Evolutionary conservation across 2,329 filamentous ascomycete genomes (phyloP), one percentile per base, ranked within the genome.

Genomic region (Claviceps sp.): DNA sequence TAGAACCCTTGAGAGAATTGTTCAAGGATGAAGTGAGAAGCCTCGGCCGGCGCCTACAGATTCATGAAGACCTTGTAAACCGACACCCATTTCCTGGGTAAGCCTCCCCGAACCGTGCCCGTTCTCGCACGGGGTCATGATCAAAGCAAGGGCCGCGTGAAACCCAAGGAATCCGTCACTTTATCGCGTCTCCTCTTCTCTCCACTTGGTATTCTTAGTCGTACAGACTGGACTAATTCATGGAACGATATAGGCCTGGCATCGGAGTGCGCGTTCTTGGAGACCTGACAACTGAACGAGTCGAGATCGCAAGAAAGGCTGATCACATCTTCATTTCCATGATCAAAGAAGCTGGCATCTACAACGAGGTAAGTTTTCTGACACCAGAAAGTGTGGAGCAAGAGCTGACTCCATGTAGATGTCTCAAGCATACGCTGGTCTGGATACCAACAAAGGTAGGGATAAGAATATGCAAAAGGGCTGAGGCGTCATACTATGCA

Each of bases 261-360:
- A 81, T 94, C 55, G 88, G 79, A 14, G 86, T 93, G 58, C 78
- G 87, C 50, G 84, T 95, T 54, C 72, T 95, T 1, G 90, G 90
- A 38, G 89, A 94, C 59, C 83, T 95, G 14, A 95, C 87, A 1
- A 76, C 75, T 2, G 85, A 90, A 63, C 79, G 85, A 43, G 84
- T 95, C 16, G 79, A 81, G 52, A 93, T 95, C 56, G 87, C 81
- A 2, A 72, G 87, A n/a, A 73, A 85, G 63, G 87, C 86, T 1
- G 87, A 90, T 61, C 63, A 80, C 62, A 90, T 91, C 62, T 90
- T 87, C 70, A 89, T 90, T 59, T 75, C 76, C 56, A 82, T 84
- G 75, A 90, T 91, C 69, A 75, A 72, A 60, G 77, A 79, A 52
- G 84, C 84, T 0, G 86, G 85, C 11, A 67, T 89, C 22, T 91